phyloP scores from a whole-genome alignment of 1,139 yeast species.

The Yamadazyma pseudoaaseri region DNA sequence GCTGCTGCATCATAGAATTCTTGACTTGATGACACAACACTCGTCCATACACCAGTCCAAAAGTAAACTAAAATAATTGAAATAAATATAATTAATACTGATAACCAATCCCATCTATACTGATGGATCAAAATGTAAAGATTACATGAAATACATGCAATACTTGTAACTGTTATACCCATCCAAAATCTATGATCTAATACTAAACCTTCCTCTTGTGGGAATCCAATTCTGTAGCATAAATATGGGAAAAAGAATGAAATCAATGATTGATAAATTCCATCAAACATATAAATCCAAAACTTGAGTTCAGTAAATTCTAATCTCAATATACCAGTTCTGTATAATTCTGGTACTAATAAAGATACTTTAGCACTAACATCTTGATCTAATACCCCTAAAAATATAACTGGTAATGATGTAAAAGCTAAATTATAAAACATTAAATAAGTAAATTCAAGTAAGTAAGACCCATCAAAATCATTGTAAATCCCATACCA shows the following conservation, averaged over 20 bases:
- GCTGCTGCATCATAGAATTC: slow-evolving; percentile 79
- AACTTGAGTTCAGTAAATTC: slow-evolving; percentile 85
- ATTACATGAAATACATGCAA: slow-evolving; percentile 80
- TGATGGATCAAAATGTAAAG: slow-evolving; percentile 77
- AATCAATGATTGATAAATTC: slow-evolving; percentile 80
- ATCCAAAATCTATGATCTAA: slow-evolving; percentile 83
- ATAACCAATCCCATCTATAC: slow-evolving; percentile 93
- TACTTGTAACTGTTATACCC: slow-evolving; percentile 77
- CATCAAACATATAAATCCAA: slow-evolving; percentile 83
- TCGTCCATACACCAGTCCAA: slow-evolving; percentile 93
- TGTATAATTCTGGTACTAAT: slow-evolving; percentile 87
- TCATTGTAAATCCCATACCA: slow-evolving; percentile 89
- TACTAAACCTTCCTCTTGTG: slow-evolving; percentile 59
- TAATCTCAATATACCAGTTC: slow-evolving; percentile 74
- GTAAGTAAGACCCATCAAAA: slow-evolving; percentile 89
- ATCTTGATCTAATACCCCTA: slow-evolving; percentile 93
- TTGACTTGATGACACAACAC: slow-evolving; percentile 45
- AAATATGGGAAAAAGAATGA: slow-evolving; percentile 87
- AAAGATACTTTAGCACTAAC: slow-evolving; percentile 78
- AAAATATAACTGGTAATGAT: slow-evolving; percentile 85
- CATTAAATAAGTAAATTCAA: slow-evolving; percentile 89
- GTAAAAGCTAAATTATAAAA: slow-evolving; percentile 94
- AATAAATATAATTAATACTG: slow-evolving; percentile 56
- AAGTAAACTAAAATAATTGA: slow-evolving; percentile 69
- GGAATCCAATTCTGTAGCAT: slow-evolving; percentile 55